Evolutionary conservation across 2,329 filamentous ascomycete species (phyloP).

Genomic region (Fusarium marasasianum): DNA sequence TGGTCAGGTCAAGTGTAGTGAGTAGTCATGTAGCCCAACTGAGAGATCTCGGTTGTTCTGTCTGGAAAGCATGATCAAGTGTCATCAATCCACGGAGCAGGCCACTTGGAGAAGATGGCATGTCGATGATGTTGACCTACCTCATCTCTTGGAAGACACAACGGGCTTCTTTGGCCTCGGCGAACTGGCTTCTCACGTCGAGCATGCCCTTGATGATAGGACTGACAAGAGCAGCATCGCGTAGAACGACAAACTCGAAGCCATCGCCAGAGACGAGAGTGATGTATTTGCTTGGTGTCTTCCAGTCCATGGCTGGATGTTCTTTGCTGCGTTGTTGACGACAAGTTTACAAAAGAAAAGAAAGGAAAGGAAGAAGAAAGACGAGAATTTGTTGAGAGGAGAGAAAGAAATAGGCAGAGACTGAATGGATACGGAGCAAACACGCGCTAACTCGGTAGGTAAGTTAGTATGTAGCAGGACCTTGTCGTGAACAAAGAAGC

Average conservation of each 20-base stretch:
- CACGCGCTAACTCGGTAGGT: neutral
- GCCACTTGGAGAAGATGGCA: slow-evolving; percentile 17
- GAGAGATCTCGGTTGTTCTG: slow-evolving; percentile 50
- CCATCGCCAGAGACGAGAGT: slow-evolving; percentile 80
- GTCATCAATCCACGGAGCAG: slow-evolving; percentile 48
- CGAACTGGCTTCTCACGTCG: slow-evolving; percentile 73
- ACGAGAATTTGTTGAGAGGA: slow-evolving; percentile 1
- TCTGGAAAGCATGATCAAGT: slow-evolving; percentile 58
- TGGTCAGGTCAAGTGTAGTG: slow-evolving; percentile 74
- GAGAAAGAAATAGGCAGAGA: slow-evolving; percentile 11
- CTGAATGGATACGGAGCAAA: slow-evolving; percentile 16
- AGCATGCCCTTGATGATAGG: slow-evolving; percentile 80
- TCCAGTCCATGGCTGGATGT: slow-evolving; percentile 34
- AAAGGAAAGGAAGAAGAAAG: slow-evolving; percentile 4
- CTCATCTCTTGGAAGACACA: slow-evolving; percentile 78
- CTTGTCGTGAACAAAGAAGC: slow-evolving; percentile 2
- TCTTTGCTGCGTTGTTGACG: neutral
- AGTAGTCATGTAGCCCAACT: slow-evolving; percentile 59
- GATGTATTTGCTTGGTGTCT: slow-evolving; percentile 70
- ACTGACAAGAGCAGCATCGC: slow-evolving; percentile 75
- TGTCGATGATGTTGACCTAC: slow-evolving; percentile 53
- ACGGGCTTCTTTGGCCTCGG: slow-evolving; percentile 70
- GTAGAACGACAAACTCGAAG: slow-evolving; percentile 79
- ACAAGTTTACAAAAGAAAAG: neutral
- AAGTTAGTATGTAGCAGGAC: neutral